phyloP scores from a whole-genome alignment of 2,329 filamentous ascomycete genomes.

The Apiospora kogelbergensis region DNA sequence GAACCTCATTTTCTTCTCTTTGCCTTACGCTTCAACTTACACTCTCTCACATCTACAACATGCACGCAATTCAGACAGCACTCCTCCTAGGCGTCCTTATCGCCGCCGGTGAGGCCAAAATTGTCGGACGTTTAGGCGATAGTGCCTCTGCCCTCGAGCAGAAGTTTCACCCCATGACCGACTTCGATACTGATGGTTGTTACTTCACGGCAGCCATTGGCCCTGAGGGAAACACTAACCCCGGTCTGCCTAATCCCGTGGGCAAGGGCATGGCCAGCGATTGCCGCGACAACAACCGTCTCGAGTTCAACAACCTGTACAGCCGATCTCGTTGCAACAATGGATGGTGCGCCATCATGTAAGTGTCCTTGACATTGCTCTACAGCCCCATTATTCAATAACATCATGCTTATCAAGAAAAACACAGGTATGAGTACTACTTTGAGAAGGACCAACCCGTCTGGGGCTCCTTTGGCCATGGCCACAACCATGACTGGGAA shows the following conservation, averaged over 20 bases:
- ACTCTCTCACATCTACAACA: neutral
- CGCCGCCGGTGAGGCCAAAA: neutral
- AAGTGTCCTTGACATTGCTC: neutral
- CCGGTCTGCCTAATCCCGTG: constrained; percentile 22
- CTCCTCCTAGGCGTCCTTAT: neutral
- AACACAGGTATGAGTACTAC: constrained; percentile 20
- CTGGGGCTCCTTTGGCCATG: constrained; percentile 11
- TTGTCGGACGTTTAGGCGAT: constrained; percentile 27
- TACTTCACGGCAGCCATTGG: constrained; percentile 49
- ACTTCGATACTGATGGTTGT: constrained; percentile 41
- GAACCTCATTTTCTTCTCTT: neutral
- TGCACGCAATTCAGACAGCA: neutral
- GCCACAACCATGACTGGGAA: constrained; percentile 27
- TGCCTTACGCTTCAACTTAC: too few species aligned
- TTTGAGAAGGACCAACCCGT: constrained; percentile 21
- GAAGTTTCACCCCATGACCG: constrained; percentile 36
- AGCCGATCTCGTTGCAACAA: constrained; percentile 34
- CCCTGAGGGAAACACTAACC: constrained; percentile 31
- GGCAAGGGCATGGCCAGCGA: constrained; percentile 14
- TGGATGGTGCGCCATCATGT: constrained; percentile 33
- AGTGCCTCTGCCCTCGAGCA: constrained; percentile 34
- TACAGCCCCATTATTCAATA: neutral
- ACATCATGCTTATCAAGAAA: neutral
- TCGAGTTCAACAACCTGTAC: constrained; percentile 33
- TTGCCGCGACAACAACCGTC: constrained; percentile 30